Percentiles rank a stretch among this genome's conserved stretches.
These are phyloP conservation scores for Monosporascus sp. DNA, from an alignment of 2,329 filamentous ascomycete genomes.

Conservation along the genomic window DNA sequence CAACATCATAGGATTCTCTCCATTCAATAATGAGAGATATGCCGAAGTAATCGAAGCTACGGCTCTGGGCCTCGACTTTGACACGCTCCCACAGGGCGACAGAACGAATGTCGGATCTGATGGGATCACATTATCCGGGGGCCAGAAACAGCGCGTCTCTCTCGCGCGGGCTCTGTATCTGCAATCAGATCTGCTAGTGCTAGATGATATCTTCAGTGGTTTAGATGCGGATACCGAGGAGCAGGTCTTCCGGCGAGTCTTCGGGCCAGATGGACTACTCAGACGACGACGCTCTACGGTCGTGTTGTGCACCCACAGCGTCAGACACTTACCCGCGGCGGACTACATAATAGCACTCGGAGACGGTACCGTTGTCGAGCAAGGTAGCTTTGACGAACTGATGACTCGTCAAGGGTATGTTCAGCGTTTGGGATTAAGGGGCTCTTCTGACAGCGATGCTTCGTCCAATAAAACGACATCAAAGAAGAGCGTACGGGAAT, in stretches of 20 bases:
- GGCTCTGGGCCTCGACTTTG: slow-evolving; percentile 25
- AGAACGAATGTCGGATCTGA: slow-evolving; percentile 38
- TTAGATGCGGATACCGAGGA: slow-evolving; percentile 30
- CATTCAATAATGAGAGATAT: slow-evolving; percentile 21
- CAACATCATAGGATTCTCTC: slow-evolving; percentile 24
- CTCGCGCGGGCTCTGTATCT: slow-evolving; percentile 30
- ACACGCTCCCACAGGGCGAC: slow-evolving; percentile 31
- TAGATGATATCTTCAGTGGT: slow-evolving; percentile 33
- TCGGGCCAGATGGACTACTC: slow-evolving; percentile 23
- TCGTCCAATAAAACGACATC: slow-evolving; percentile 1
- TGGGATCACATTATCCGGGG: slow-evolving; percentile 41
- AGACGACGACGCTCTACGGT: slow-evolving; percentile 17
- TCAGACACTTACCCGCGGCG: slow-evolving; percentile 34
- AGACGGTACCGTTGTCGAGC: slow-evolving; percentile 37
- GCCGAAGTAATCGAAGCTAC: slow-evolving; percentile 22
- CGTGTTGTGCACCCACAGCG: slow-evolving; percentile 35
- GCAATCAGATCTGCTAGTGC: slow-evolving; percentile 22
- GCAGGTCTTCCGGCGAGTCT: slow-evolving; percentile 26
- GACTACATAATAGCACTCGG: slow-evolving; percentile 45
- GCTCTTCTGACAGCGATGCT: slow-evolving; percentile 8
- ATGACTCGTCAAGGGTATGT: slow-evolving; percentile 22
- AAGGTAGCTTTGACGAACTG: slow-evolving; percentile 36
- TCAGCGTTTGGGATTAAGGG: slow-evolving; percentile 13
- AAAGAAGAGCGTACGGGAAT: neutral
- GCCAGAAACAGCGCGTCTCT: slow-evolving; percentile 38